phyloP scores from a whole-genome alignment of 2,329 filamentous ascomycete species.

The Pseudogymnoascus sp. region DNA sequence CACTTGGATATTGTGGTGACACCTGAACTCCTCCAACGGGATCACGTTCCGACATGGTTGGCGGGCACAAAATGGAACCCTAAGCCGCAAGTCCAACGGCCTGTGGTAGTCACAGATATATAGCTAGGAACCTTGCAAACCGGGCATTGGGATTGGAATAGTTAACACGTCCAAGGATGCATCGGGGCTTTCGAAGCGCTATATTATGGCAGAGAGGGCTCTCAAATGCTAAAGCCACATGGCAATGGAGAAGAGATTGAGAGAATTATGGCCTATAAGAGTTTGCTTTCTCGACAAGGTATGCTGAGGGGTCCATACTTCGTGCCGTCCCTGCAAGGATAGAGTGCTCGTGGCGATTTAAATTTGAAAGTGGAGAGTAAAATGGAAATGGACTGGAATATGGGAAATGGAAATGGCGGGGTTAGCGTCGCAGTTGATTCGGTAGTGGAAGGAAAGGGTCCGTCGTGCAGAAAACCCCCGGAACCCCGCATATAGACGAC shows the following conservation, averaged over 20 bases:
- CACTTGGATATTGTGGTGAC: conserved; percentile 1
- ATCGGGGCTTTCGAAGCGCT: background rate
- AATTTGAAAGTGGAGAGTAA: background rate
- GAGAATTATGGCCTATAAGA: background rate
- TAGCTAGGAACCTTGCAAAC: background rate
- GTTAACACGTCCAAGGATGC: background rate
- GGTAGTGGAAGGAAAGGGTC: background rate
- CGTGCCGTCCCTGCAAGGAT: background rate
- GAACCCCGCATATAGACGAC: background rate
- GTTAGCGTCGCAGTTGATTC: conserved; percentile 3
- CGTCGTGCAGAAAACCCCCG: background rate
- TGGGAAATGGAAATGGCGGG: background rate
- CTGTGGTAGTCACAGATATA: background rate
- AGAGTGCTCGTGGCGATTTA: background rate
- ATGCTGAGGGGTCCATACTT: background rate
- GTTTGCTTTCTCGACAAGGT: background rate
- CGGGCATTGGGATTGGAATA: background rate
- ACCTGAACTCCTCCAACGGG: background rate
- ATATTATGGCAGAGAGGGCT: background rate
- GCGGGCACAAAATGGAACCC: background rate
- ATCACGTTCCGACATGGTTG: conserved; percentile 11
- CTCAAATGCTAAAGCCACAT: background rate
- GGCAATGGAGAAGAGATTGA: background rate
- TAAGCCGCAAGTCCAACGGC: background rate
- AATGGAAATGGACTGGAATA: background rate